Conservation (phyloP, 140 eudicot genomes). For the Erigeron philadelphicus region DNA sequence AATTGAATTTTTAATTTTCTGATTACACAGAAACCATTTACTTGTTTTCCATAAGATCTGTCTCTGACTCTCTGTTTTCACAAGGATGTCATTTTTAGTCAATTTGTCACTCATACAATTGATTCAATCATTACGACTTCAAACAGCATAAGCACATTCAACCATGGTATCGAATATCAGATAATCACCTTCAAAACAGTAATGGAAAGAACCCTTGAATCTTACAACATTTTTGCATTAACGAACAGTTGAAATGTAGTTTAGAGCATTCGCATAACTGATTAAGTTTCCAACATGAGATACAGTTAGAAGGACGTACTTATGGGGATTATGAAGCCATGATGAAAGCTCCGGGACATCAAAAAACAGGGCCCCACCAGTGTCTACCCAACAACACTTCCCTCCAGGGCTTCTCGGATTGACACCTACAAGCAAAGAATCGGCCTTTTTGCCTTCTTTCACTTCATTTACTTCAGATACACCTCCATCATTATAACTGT, state of each 20-base stretch:
- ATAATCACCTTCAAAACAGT: too few relatives aligned
- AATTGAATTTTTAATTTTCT: background rate
- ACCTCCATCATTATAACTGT: constrained; percentile 35
- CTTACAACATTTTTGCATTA: too few relatives aligned
- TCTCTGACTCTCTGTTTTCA: background rate
- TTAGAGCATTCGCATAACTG: background rate
- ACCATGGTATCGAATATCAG: too few relatives aligned
- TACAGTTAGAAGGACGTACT: constrained; percentile 41
- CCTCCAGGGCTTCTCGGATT: constrained; percentile 68
- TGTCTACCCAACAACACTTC: constrained; percentile 97
- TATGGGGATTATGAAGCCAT: constrained; percentile 60
- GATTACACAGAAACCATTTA: background rate
- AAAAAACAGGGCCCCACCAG: constrained; percentile 72
- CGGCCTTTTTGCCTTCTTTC: constrained; percentile 32
- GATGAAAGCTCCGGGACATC: constrained; percentile 50
- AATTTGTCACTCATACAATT: background rate
- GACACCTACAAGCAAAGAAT: constrained; percentile 49
- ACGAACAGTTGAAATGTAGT: too few relatives aligned
- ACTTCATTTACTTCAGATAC: constrained; percentile 34
- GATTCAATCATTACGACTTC: background rate
- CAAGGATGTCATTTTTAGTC: background rate
- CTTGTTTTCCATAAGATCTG: background rate
- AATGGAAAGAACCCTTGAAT: too few relatives aligned
- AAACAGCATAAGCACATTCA: background rate
- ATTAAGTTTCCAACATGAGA: background rate